A percentile compares a stretch with the other conserved stretches of the same genome.
These are phyloP conservation scores for Monotropa hypopitys DNA, from an alignment of 179 eudicot genomes.

Conservation along the genomic window DNA sequence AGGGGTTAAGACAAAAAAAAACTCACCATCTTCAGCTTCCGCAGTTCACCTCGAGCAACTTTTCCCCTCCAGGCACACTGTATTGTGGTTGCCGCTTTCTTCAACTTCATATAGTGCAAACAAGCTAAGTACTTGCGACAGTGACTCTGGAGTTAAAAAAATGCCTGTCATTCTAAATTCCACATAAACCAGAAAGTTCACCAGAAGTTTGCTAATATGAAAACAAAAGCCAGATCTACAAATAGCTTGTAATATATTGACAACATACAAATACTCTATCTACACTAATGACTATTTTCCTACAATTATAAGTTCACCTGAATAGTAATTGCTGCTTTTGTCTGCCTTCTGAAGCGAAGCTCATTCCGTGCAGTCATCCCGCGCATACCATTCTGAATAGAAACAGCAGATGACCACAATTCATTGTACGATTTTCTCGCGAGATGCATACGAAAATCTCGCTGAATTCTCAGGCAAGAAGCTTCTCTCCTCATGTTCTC, in stretches of 20 bases:
- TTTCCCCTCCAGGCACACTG: conserved; percentile 94
- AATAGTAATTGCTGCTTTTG: conserved; percentile 70
- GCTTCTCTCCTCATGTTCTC: conserved; percentile 62
- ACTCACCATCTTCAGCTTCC: conserved; percentile 84
- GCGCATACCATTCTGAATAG: conserved; percentile 79
- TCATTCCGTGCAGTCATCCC: conserved; percentile 82
- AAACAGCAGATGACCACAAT: conserved; percentile 42
- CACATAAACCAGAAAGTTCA: conserved; percentile 4
- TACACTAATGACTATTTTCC: background rate
- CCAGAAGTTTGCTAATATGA: background rate
- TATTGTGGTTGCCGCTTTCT: conserved; percentile 59
- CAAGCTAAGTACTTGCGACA: conserved; percentile 48
- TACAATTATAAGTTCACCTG: conserved; percentile 45
- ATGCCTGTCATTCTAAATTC: conserved; percentile 8
- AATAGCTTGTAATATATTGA: background rate
- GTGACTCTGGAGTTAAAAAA: conserved; percentile 41
- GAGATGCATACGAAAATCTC: conserved; percentile 31
- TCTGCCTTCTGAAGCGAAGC: conserved; percentile 72
- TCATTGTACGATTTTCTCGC: conserved; percentile 45
- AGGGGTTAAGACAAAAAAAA: background rate
- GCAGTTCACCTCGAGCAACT: conserved; percentile 77
- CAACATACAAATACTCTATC: background rate
- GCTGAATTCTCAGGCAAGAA: conserved; percentile 75
- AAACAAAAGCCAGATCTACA: background rate
- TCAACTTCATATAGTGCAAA: conserved; percentile 65